Evolutionary conservation across 176 grass and related monocot genomes (phyloP).

Genomic region (Carex myosuroides): DNA sequence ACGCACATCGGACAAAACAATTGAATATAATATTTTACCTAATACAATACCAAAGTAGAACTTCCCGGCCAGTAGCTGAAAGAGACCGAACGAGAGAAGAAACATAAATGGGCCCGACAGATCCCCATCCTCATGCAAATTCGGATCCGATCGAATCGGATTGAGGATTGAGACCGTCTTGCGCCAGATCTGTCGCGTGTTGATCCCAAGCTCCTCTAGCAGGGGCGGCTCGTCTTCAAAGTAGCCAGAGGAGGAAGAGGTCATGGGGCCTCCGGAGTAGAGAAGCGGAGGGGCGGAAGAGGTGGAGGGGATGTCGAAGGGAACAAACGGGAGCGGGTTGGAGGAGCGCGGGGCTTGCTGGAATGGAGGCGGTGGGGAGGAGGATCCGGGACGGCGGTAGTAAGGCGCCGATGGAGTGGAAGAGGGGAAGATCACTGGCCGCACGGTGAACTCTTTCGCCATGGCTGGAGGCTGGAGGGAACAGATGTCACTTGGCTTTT

Average conservation of each 20-base stretch:
- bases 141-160: constrained; percentile 52
- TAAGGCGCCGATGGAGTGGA: constrained; percentile 29
- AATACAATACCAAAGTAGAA: constrained; percentile 91
- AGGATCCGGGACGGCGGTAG: constrained; percentile 46
- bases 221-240: constrained; percentile 91
- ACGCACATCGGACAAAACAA: background rate
- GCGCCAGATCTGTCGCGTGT: constrained; percentile 95
- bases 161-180: constrained; percentile 88
- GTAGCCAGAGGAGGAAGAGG: constrained; percentile 23
- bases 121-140: constrained; percentile 78
- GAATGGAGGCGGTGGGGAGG: constrained; percentile 41
- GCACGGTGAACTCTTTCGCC: constrained; percentile 87
- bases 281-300: constrained; percentile 39
- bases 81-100: constrained; percentile 82
- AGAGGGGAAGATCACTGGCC: constrained; percentile 66
- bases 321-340: constrained; percentile 60
- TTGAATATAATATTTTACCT: background rate
- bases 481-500: background rate
- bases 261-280: constrained; percentile 33
- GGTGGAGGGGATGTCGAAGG: constrained; percentile 64
- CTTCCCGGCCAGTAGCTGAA: constrained; percentile 90
- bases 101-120: constrained; percentile 86
- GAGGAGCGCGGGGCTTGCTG: background rate
- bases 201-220: constrained; percentile 96
- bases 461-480: constrained; percentile 24